Conservation (phyloP, 2,329 filamentous ascomycete genomes). For the Plenodomus biglobosus region DNA sequence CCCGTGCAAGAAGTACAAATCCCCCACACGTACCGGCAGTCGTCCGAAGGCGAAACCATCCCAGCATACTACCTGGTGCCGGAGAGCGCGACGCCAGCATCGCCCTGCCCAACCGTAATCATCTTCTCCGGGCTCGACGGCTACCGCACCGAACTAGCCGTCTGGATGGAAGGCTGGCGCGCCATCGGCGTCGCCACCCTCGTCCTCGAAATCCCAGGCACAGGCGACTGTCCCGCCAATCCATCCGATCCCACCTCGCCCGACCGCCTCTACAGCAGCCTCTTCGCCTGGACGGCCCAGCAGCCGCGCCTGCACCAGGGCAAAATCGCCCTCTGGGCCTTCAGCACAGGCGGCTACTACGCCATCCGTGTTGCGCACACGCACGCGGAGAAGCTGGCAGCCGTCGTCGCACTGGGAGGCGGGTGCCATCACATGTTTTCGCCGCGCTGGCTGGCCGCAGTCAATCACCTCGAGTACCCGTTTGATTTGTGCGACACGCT, state of each 20-base stretch:
- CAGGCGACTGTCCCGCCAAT: constrained; percentile 57
- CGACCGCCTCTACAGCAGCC: constrained; percentile 56
- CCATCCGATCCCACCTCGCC: constrained; percentile 51
- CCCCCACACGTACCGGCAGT: constrained; percentile 56
- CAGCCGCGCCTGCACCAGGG: constrained; percentile 53
- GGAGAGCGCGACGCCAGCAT: constrained; percentile 43
- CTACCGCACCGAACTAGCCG: constrained; percentile 59
- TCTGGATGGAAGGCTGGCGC: constrained; percentile 56
- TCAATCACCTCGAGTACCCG: constrained; percentile 61
- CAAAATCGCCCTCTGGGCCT: constrained; percentile 57
- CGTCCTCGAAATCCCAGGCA: constrained; percentile 60
- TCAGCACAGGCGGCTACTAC: constrained; percentile 62
- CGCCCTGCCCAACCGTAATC: constrained; percentile 55
- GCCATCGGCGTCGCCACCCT: constrained; percentile 53
- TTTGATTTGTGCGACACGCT: constrained; percentile 58
- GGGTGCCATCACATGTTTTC: constrained; percentile 61
- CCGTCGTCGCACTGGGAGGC: constrained; percentile 57
- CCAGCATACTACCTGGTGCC: constrained; percentile 68
- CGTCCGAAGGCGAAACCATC: constrained; percentile 58
- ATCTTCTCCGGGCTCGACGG: constrained; percentile 63
- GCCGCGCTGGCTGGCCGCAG: constrained; percentile 55
- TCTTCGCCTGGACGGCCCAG: constrained; percentile 57
- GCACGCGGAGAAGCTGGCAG: constrained; percentile 54
- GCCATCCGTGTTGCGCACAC: constrained; percentile 61
- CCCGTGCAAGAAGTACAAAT: constrained; percentile 65